A percentile compares a stretch with the other conserved stretches of the same genome.
phyloP scores from a whole-genome alignment of 129 eudicot genomes.

The Mikania micrantha region DNA sequence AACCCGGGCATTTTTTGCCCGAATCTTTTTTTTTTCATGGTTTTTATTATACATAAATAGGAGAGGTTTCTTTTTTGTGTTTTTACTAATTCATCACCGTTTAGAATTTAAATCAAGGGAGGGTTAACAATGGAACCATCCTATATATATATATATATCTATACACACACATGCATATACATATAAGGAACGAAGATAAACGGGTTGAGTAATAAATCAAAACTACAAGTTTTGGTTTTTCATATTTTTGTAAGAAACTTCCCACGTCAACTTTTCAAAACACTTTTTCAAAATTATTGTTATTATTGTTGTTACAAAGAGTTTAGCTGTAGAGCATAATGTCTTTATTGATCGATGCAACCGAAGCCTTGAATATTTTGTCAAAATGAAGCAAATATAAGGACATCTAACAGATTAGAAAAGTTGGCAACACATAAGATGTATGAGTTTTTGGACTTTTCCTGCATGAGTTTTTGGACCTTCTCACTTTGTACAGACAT shows the following conservation, averaged over 20 bases:
- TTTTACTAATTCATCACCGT: too few relatives aligned
- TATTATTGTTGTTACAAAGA: too few relatives aligned
- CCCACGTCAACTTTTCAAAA: background rate
- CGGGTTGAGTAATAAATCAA: background rate
- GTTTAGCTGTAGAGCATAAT: constrained; percentile 1
- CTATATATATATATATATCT: too few relatives aligned
- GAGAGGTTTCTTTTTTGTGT: too few relatives aligned
- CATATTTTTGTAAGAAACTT: background rate
- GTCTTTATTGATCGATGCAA: constrained; percentile 1
- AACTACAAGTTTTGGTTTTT: background rate
- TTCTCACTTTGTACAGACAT: constrained; percentile 9
- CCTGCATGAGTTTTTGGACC: too few relatives aligned
- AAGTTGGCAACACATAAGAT: constrained; percentile 15
- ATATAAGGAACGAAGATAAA: background rate
- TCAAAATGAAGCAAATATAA: constrained; percentile 22
- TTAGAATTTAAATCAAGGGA: too few relatives aligned
- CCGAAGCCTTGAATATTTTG: background rate
- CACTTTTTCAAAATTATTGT: too few relatives aligned
- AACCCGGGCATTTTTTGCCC: too few relatives aligned
- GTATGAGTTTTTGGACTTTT: constrained; percentile 18
- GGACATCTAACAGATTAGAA: constrained; percentile 25
- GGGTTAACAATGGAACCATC: too few relatives aligned
- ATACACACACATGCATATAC: too few relatives aligned
- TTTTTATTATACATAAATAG: too few relatives aligned
- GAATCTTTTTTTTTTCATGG: too few relatives aligned